Conservation (phyloP, 2,329 filamentous ascomycete species). For the Ceratocystis huliohia region DNA sequence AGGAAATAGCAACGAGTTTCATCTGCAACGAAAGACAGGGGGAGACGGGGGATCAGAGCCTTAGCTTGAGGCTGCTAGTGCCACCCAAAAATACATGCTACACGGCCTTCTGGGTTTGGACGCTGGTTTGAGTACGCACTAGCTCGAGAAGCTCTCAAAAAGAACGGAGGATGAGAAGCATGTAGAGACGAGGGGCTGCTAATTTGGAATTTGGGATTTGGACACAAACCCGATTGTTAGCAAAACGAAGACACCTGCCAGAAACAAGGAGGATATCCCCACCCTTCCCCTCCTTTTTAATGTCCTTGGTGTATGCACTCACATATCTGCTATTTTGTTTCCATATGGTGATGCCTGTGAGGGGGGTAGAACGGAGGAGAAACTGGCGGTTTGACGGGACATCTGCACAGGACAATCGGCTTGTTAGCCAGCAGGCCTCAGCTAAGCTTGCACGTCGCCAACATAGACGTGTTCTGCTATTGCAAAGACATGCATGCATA, state of each 20-base stretch:
- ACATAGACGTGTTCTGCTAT: too few species aligned
- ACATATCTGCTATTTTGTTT: neutral
- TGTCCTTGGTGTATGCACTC: neutral
- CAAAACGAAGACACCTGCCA: neutral
- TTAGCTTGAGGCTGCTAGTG: neutral
- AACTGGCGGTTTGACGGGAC: too few species aligned
- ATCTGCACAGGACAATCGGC: too few species aligned
- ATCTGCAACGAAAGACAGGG: neutral
- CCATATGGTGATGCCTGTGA: too few species aligned
- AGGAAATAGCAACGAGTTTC: neutral
- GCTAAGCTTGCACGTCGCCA: too few species aligned
- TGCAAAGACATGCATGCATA: too few species aligned
- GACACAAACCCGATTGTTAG: neutral
- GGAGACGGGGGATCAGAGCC: neutral
- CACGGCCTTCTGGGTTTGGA: neutral
- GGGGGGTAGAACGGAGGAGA: too few species aligned
- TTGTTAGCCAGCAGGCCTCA: too few species aligned
- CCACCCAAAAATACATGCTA: slow-evolving; percentile 8
- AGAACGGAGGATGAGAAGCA: neutral
- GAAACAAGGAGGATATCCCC: neutral
- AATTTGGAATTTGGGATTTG: neutral
- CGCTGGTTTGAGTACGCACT: neutral
- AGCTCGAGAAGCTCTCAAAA: neutral
- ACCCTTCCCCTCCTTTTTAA: neutral
- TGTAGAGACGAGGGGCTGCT: neutral